A percentile compares a stretch with the other conserved stretches of the same genome.
Evolutionary conservation across 164 flowering plant species (phyloP).

Genomic region (Protea cynaroides): DNA sequence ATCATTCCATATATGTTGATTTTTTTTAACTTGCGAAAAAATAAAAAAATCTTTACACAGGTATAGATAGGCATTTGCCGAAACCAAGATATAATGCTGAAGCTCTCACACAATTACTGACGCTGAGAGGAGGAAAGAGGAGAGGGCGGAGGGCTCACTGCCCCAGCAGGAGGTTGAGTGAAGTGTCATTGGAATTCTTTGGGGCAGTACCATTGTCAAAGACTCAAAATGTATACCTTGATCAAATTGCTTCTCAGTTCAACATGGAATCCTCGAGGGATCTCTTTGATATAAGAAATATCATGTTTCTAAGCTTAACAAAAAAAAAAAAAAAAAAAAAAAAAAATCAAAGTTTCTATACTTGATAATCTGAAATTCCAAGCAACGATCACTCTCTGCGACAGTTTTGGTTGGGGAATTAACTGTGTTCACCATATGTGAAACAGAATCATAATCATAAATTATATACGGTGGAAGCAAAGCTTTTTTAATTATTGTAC

Average conservation of each 20-base stretch:
- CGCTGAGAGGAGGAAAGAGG: conserved; percentile 58
- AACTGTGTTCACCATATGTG: background rate
- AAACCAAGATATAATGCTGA: conserved; percentile 73
- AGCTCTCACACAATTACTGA: conserved; percentile 37
- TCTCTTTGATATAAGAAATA: background rate
- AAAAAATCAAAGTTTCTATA: too few species aligned
- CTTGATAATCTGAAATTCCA: background rate
- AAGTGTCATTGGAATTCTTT: conserved; percentile 4
- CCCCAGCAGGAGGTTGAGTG: conserved; percentile 67
- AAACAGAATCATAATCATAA: background rate
- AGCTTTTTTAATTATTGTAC: background rate
- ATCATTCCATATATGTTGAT: too few species aligned
- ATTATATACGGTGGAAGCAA: background rate
- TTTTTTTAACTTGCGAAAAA: too few species aligned
- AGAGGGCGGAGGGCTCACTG: conserved; percentile 73
- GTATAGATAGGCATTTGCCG: conserved; percentile 86
- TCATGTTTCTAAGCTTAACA: background rate
- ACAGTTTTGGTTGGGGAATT: background rate
- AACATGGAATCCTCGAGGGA: background rate
- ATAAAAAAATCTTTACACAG: conserved; percentile 31
- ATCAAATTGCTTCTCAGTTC: background rate
- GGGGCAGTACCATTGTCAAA: background rate
- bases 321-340: too few species aligned
- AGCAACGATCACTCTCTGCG: background rate
- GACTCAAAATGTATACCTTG: background rate